Conservation (phyloP, 192 early-diverging fungal species). For the Coemansia furcata region DNA sequence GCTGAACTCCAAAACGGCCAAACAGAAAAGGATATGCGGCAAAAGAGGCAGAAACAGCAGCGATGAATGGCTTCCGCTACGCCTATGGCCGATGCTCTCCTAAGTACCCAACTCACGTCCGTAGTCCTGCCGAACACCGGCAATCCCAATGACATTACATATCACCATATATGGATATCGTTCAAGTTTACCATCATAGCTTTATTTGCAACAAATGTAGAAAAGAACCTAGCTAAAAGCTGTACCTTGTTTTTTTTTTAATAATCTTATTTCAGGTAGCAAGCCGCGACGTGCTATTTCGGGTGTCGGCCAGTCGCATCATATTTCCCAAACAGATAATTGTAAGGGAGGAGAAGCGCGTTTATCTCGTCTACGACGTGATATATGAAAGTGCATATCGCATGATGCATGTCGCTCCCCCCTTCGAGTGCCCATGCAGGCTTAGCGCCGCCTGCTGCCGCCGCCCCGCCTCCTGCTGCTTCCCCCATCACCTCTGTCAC, state of each 20-base stretch:
- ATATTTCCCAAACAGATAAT: not conserved
- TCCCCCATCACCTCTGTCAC: not conserved
- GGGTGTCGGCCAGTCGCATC: not conserved
- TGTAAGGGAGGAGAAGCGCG: not conserved
- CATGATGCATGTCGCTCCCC: not conserved
- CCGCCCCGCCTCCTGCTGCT: slow-evolving; percentile 18
- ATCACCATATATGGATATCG: not conserved
- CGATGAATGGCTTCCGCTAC: not conserved
- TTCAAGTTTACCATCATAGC: not conserved
- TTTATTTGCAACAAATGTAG: not conserved
- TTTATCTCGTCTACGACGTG: not conserved
- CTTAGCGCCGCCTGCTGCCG: slow-evolving; percentile 5
- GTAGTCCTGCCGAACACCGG: not conserved
- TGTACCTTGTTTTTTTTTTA: not conserved
- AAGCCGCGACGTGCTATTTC: not conserved
- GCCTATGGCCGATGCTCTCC: not conserved
- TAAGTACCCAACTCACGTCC: not conserved
- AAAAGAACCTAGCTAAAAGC: not conserved
- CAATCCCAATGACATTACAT: not conserved
- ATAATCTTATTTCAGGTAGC: not conserved
- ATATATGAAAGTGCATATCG: not conserved
- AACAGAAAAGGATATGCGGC: not conserved
- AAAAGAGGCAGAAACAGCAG: not conserved
- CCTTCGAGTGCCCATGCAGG: not conserved
- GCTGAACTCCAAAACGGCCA: not conserved